Evolutionary conservation across 2,329 filamentous ascomycete genomes (phyloP), one percentile per base, ranked within the genome.

Genomic region (Exophiala aquamarina): DNA sequence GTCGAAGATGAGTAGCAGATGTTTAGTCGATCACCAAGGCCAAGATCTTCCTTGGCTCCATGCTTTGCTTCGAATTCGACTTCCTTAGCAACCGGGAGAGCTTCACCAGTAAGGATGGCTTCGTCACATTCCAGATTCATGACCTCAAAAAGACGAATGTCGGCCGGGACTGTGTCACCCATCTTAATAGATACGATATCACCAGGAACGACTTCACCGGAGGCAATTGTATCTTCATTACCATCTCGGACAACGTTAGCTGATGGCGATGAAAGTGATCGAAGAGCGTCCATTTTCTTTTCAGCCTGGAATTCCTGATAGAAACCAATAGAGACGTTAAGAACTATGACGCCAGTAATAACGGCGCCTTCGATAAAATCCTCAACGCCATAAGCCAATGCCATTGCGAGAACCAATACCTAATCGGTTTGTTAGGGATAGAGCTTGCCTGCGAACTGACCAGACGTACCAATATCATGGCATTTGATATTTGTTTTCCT

Each of bases 111-210:
- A 29, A 83, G 69, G 38, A 82, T 74, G 11, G 79, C 76, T 59
- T 83, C 81, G 52, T 94, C 87, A 55, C 84, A 86, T 40, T 84
- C 85, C 49, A 89, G 70, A 65, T 91, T 91, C 68, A 89, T 81
- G 47, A 76, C 68, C 57, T 79, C 76, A 43, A 78, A 66, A 29
- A 75, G 59, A 47, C 78, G 70, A 43, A 82, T 59, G 57, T 83
- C 80, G 3, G 79, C 80, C 13, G 79, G 78, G 8, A 82, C 70
- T 4, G 78, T 81, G 55, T 82, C 79, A 7, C 79, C 78, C 10
- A 73, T 77, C 61, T 70, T 73, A 58, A 73, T 65, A 11, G 68
- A 66, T 8, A 73, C 73, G 36, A 82, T 67, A 54, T 82, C 79
- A 13, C 79, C 81, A 19, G 79, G 78, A 2, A 85, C 80, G 3